These are phyloP conservation scores for Auxenochlorella protothecoides DNA, from an alignment of 139 green algal species.

Conservation along the genomic window DNA sequence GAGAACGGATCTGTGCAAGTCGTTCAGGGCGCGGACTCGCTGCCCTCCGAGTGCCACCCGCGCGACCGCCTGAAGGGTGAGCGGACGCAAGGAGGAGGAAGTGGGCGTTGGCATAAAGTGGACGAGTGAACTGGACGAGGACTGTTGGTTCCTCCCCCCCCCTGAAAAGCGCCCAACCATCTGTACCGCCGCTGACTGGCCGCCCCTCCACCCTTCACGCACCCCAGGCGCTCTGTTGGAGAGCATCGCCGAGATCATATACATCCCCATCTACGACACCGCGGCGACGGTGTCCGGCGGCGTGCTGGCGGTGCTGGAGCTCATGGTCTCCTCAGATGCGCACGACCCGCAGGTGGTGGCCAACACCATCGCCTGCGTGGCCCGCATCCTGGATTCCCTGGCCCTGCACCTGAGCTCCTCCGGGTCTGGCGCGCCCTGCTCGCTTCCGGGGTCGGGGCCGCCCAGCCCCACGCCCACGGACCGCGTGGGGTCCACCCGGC, in stretches of 20 bases:
- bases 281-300: slow-evolving; percentile 10
- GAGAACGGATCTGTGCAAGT: slow-evolving; percentile 26
- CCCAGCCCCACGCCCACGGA: too few species aligned
- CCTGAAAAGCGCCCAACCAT: too few species aligned
- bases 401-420: too few species aligned
- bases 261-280: slow-evolving; percentile 25
- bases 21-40: slow-evolving; percentile 19
- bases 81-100: neutral
- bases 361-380: slow-evolving; percentile 10
- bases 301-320: slow-evolving; percentile 26
- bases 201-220: neutral
- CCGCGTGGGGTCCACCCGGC: too few species aligned
- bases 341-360: slow-evolving; percentile 15
- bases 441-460: too few species aligned
- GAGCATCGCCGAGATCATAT: slow-evolving; percentile 20
- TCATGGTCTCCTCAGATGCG: slow-evolving; percentile 9
- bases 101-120: too few species aligned
- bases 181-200: too few species aligned
- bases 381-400: slow-evolving; percentile 3
- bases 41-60: slow-evolving; percentile 13
- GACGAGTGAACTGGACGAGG: neutral
- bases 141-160: too few species aligned
- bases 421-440: too few species aligned
- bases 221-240: slow-evolving; percentile 1
- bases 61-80: slow-evolving; percentile 15